These are phyloP conservation scores for Backusella macrospora DNA, from an alignment of 192 early-diverging fungal genomes.

Conservation along the genomic window DNA sequence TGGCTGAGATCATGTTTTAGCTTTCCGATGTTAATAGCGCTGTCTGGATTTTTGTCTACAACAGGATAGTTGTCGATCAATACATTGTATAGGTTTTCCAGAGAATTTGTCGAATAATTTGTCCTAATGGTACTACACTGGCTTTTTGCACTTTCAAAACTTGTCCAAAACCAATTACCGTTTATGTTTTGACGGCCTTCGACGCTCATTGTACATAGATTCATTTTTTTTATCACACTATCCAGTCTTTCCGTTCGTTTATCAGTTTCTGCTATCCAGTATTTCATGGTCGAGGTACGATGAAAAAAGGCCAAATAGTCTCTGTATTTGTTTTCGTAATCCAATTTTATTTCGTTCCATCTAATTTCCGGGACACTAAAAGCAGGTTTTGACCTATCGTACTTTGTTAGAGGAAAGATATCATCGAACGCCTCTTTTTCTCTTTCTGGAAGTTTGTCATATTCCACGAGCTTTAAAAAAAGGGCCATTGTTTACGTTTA, in stretches of 20 bases:
- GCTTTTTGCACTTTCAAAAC: background rate
- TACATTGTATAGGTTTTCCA: conserved; percentile 1
- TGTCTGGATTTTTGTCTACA: background rate
- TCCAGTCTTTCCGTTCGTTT: background rate
- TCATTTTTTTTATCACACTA: background rate
- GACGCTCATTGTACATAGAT: background rate
- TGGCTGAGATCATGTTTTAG: background rate
- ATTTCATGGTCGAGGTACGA: conserved; percentile 6
- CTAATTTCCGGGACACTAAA: background rate
- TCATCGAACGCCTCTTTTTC: conserved; percentile 6
- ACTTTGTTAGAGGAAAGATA: conserved; percentile 3
- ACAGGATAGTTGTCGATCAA: background rate
- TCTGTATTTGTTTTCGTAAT: conserved; percentile 2
- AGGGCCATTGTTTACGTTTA: background rate
- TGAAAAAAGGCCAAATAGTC: background rate
- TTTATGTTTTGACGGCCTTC: background rate
- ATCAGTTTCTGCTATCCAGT: background rate
- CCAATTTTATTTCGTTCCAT: background rate
- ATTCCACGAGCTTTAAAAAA: background rate
- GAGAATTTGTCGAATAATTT: background rate
- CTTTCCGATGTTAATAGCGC: background rate
- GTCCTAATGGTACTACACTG: background rate
- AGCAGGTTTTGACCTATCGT: background rate
- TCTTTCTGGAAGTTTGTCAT: background rate
- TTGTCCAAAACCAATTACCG: background rate